Base-by-base conservation (phyloP, 1,284 basidiomycete genomes). In the Sanghuangporus sanghuang region DNA sequence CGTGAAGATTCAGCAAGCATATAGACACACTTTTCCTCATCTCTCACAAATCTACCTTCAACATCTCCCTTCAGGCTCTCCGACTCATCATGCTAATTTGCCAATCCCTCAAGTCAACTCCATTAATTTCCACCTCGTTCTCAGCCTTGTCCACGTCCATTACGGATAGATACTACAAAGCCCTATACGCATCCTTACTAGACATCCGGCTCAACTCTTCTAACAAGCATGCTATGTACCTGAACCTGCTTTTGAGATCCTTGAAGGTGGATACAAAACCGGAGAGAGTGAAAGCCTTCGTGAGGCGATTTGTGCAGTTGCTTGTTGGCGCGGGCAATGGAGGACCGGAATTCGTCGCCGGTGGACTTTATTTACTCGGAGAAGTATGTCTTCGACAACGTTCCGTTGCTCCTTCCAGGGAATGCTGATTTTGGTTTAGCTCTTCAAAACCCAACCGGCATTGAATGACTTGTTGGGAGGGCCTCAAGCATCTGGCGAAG, bases 211-310 rank as follows among this genome's bases (percentile, higher is more conserved):
- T 99, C 5, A 81, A 87, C 16, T 81, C 82, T 1, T 95, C 95
- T 16, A 93, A 91, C 36, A 98, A 99, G 74, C 95, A 98, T 74
- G 94, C 96, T 7, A 93, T 99, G 89, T 99, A 98, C 75, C 84
- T 99, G 68, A 99, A 99, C 74, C 78, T 99, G 21, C 76, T 98
- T 21, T 96, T 97, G 85, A 96, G 95, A 73, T 89, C 93, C 16
- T 77, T 98, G 69, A 97, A 97, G 75, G 82, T 81, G 2, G 96
- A 98, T 71, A 74, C 74, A 11, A 86, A 85, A 59, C 68, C 75
- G 0, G 84, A 84, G 64, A 82, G 95, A 18, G 84, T 92, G 8
- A 88, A 88, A 74, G 93, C 95, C 0, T 88, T 98, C 64, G 84
- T 98, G 49, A 87, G 93, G 73, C 81, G 97, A 59, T 87, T 98